Conservation (phyloP, 768 basidiomycete species). For the Macrolepiota fuliginosa region DNA sequence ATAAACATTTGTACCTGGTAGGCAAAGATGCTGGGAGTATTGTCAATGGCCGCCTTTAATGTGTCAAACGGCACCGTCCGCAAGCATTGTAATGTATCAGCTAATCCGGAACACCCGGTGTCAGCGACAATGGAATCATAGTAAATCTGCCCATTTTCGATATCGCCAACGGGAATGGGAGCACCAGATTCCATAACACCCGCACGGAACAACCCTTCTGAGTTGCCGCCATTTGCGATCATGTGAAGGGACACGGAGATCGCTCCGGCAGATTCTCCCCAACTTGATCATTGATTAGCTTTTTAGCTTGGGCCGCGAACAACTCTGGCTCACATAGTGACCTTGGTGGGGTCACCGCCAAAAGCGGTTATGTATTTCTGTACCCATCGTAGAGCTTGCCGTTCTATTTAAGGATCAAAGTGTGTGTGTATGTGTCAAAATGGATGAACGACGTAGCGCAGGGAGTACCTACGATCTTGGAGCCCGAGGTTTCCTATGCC, state of each 20-base stretch:
- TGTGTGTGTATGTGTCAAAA: background rate
- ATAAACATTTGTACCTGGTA: constrained; percentile 31
- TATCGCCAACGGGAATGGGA: constrained; percentile 41
- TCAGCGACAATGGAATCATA: constrained; percentile 40
- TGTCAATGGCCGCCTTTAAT: constrained; percentile 38
- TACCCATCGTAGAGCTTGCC: constrained; percentile 36
- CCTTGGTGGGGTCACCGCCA: constrained; percentile 63
- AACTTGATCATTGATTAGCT: constrained; percentile 20
- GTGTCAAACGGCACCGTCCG: constrained; percentile 32
- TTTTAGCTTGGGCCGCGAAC: constrained; percentile 1
- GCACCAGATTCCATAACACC: constrained; percentile 52
- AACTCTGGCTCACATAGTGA: constrained; percentile 45
- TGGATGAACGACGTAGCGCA: background rate
- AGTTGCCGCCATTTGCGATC: constrained; percentile 42
- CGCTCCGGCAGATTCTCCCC: constrained; percentile 49
- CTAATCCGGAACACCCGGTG: constrained; percentile 27
- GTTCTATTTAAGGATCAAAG: background rate
- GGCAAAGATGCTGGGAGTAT: constrained; percentile 33
- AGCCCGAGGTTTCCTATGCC: constrained; percentile 65
- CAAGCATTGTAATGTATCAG: constrained; percentile 41
- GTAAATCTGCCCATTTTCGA: constrained; percentile 40
- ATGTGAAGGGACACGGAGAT: constrained; percentile 52
- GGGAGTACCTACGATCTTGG: constrained; percentile 49
- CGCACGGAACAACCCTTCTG: constrained; percentile 44
- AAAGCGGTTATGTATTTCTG: constrained; percentile 62